These are phyloP conservation scores for Logfia minima DNA, from an alignment of 129 eudicot species.

Conservation along the genomic window DNA sequence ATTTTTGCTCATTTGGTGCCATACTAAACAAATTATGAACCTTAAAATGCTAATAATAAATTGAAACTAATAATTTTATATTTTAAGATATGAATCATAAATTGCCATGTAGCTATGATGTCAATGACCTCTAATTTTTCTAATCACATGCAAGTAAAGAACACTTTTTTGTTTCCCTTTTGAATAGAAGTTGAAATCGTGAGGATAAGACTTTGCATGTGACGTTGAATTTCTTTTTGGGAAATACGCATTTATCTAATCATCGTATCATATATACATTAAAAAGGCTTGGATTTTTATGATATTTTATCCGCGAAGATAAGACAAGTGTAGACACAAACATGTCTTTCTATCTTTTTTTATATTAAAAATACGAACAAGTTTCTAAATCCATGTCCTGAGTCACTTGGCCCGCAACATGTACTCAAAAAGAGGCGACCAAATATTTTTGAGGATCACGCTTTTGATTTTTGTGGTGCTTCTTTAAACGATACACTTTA, in stretches of 20 bases:
- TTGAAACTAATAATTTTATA: too few relatives aligned
- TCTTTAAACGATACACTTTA: not conserved
- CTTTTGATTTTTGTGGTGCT: not conserved
- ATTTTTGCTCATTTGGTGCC: too few relatives aligned
- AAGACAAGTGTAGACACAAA: slow-evolving; percentile 1
- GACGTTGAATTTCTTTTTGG: not conserved
- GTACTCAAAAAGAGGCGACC: not conserved
- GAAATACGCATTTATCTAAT: not conserved
- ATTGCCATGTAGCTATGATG: too few relatives aligned
- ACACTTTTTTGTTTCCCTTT: not conserved
- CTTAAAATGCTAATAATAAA: too few relatives aligned
- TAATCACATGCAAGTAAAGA: not conserved
- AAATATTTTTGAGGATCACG: not conserved
- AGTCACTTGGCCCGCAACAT: not conserved
- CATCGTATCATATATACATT: not conserved
- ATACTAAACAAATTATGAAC: too few relatives aligned
- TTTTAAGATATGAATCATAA: too few relatives aligned
- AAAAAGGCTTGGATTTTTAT: not conserved
- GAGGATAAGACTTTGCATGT: not conserved
- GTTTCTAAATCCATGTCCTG: not conserved
- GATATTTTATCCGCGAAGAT: not conserved
- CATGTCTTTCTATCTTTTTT: not conserved
- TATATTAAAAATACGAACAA: not conserved
- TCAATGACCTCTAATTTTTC: too few relatives aligned
- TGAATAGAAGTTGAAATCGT: not conserved